Percentiles rank a stretch among this genome's conserved stretches.
Conservation (phyloP, 805 yeast genomes). For the Candida alai region DNA sequence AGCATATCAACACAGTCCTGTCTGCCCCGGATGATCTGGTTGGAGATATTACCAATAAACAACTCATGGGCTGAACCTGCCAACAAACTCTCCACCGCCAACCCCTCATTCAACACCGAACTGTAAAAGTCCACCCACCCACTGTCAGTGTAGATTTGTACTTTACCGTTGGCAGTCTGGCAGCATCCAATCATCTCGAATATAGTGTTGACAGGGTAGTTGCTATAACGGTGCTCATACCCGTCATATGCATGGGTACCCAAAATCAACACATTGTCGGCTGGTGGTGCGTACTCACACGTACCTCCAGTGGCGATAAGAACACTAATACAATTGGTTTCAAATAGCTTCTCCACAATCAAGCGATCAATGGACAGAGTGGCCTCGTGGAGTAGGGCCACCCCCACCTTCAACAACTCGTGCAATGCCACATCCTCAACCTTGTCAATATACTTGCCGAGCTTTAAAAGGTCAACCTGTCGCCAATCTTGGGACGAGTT, state of each 20-base stretch:
- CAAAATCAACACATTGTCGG: conserved; percentile 55
- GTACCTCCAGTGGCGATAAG: conserved; percentile 63
- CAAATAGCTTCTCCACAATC: conserved; percentile 52
- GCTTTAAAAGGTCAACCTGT: conserved; percentile 5
- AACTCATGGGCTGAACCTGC: conserved; percentile 59
- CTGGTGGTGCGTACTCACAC: conserved; percentile 46
- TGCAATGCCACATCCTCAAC: conserved; percentile 46
- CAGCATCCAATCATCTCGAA: conserved; percentile 59
- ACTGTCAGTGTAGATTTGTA: conserved; percentile 52
- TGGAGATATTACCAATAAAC: conserved; percentile 69
- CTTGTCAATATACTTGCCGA: conserved; percentile 39
- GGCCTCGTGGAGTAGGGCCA: conserved; percentile 57
- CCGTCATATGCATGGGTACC: conserved; percentile 76
- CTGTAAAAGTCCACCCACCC: conserved; percentile 58
- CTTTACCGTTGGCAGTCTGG: conserved; percentile 37
- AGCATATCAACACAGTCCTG: conserved; percentile 93
- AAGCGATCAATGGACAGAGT: conserved; percentile 54
- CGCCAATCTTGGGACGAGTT: conserved; percentile 18
- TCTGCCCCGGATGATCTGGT: conserved; percentile 55
- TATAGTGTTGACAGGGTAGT: conserved; percentile 62
- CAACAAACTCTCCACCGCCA: conserved; percentile 82
- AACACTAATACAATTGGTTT: conserved; percentile 47
- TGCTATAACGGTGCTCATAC: conserved; percentile 63
- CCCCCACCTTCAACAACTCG: conserved; percentile 49
- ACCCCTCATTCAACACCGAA: conserved; percentile 65